These are phyloP conservation scores for Coriaria nepalensis DNA, from an alignment of 306 rosid species.

Conservation along the genomic window DNA sequence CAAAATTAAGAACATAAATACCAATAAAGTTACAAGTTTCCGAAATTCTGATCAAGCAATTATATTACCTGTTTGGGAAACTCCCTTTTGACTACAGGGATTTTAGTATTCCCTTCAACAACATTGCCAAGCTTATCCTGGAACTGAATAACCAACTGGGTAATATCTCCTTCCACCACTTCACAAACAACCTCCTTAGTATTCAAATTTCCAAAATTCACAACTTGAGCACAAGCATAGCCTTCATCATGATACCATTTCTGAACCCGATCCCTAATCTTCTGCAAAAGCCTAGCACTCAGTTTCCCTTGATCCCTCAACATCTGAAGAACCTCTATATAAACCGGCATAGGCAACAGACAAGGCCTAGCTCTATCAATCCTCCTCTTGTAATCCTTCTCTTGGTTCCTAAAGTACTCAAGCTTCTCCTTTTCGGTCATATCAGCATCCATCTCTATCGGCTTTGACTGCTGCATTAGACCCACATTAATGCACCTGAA, in stretches of 20 bases:
- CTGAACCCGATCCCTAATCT: constrained; percentile 80
- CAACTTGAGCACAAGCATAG: constrained; percentile 91
- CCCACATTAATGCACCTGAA: constrained; percentile 92
- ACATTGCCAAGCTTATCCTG: constrained; percentile 93
- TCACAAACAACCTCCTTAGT: constrained; percentile 94
- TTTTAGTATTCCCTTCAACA: constrained; percentile 80
- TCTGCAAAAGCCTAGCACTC: constrained; percentile 85
- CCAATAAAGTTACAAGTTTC: background rate
- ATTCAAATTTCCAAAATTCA: constrained; percentile 84
- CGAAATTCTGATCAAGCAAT: no score
- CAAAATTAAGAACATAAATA: constrained; percentile 20
- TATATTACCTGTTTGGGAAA: constrained; percentile 65
- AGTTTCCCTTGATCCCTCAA: constrained; percentile 57
- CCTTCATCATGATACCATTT: constrained; percentile 97
- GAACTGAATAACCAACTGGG: constrained; percentile 58
- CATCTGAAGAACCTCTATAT: constrained; percentile 54
- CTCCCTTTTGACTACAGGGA: constrained; percentile 64
- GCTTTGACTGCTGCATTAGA: constrained; percentile 65
- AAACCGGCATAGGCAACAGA: constrained; percentile 48
- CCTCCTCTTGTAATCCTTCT: constrained; percentile 81
- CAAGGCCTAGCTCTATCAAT: constrained; percentile 69
- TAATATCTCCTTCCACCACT: constrained; percentile 96
- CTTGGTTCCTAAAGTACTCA: constrained; percentile 53
- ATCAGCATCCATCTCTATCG: constrained; percentile 71
- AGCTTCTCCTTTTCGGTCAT: constrained; percentile 91